Conservation (phyloP, 2,329 filamentous ascomycete species). For the Colletotrichum godetiae region DNA sequence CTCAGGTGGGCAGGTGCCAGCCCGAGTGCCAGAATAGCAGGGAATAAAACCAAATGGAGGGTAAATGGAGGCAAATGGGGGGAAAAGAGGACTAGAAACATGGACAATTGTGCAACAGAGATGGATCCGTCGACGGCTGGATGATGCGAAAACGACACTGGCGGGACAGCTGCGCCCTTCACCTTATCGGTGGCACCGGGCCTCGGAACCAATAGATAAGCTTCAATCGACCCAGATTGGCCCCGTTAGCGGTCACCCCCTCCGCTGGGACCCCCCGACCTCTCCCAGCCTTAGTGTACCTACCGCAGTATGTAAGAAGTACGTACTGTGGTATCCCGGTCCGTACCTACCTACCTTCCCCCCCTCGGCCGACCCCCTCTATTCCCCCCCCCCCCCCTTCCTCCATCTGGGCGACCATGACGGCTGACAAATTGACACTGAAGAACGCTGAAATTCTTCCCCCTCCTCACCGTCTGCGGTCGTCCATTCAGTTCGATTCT, state of each 20-base stretch:
- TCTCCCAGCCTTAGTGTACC: not conserved
- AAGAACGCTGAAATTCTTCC: slow-evolving; percentile 36
- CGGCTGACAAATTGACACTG: slow-evolving; percentile 36
- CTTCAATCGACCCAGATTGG: not conserved
- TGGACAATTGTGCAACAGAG: not conserved
- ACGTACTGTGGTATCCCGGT: too few relatives aligned
- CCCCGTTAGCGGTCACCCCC: not conserved
- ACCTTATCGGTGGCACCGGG: slow-evolving; percentile 1
- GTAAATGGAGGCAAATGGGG: not conserved
- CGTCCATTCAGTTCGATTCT: slow-evolving; percentile 32
- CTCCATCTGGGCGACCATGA: slow-evolving; percentile 10
- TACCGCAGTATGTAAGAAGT: too few relatives aligned
- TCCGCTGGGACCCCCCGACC: not conserved
- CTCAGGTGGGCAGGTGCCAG: not conserved
- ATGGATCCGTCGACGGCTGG: slow-evolving; percentile 10
- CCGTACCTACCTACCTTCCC: not conserved
- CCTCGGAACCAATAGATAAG: slow-evolving; percentile 26
- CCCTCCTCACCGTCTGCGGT: slow-evolving; percentile 35
- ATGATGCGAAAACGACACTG: slow-evolving; percentile 28
- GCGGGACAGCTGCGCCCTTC: not conserved
- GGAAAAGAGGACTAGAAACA: not conserved
- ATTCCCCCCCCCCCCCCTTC: slow-evolving; percentile 8
- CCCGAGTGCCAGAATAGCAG: too few relatives aligned
- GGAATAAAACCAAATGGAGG: not conserved
- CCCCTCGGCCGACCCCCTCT: slow-evolving; percentile 29